Conservation (phyloP, 805 yeast species). For the Maudiozyma barnettii region DNA sequence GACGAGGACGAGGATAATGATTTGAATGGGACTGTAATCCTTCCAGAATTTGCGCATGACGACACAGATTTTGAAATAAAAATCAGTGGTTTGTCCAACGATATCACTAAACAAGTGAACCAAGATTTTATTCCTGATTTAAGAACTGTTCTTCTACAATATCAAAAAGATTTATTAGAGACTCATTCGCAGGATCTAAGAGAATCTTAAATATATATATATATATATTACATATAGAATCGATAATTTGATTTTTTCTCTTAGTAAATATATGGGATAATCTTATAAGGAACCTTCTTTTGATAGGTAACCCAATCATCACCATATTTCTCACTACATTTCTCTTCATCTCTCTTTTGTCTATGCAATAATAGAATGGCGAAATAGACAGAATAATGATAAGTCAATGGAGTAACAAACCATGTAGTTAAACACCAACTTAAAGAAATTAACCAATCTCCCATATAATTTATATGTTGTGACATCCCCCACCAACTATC, state of each 20-base stretch:
- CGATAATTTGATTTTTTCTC: not conserved
- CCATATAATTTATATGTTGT: constrained; percentile 90
- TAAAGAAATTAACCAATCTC: constrained; percentile 88
- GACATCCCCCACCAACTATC: constrained; percentile 96
- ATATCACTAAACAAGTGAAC: constrained; percentile 35
- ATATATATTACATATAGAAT: constrained; percentile 1
- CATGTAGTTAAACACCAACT: constrained; percentile 93
- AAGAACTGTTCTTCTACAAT: constrained; percentile 39
- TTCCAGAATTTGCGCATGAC: constrained; percentile 72
- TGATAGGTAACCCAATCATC: constrained; percentile 80
- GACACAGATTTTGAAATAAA: constrained; percentile 58
- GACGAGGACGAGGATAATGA: constrained; percentile 30
- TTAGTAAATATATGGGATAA: constrained; percentile 77
- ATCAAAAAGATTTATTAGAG: constrained; percentile 52
- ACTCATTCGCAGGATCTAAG: constrained; percentile 59
- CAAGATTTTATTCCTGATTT: constrained; percentile 44
- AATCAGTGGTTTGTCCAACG: constrained; percentile 33
- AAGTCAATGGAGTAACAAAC: constrained; percentile 68
- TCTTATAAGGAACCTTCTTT: constrained; percentile 73
- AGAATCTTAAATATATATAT: constrained; percentile 25
- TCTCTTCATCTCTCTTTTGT: constrained; percentile 83
- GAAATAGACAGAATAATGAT: constrained; percentile 79
- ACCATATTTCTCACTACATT: constrained; percentile 81
- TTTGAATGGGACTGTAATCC: constrained; percentile 35
- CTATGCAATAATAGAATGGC: constrained; percentile 77